Evolutionary conservation across 371 early-diverging fungal species (phyloP), one percentile per base, ranked within the genome.

Genomic region (Apophysomyces elegans): DNA sequence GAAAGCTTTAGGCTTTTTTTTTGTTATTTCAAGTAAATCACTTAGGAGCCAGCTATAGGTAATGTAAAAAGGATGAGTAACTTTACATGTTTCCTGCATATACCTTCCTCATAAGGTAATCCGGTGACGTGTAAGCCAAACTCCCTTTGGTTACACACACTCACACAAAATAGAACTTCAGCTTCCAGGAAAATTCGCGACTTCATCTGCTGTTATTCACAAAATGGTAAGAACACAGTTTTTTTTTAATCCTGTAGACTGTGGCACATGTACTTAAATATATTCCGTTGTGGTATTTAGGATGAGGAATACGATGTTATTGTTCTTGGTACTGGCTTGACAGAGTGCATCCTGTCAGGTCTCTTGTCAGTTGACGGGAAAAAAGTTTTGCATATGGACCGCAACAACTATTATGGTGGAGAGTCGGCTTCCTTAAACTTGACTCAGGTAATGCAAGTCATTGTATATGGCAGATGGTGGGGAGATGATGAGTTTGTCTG

Each of bases 341-440:
- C 99, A 77, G 99, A 99, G 84, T 99, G 99, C 84, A 95, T 99
- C 77, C 89, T 99, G 50, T 96, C 98, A n/a, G 98, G 98, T 59
- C 88, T 99, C 46, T 88, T 99, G 38, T 96, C 99, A 14, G 94
- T 97, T 46, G 97, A 99, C 71, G 96, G 97, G 69, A 98, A 99
- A 84, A 98, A 97, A 80, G 99, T 99, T 4, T 85, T 98, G 64
- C 97, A 98, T 75, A 92, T 99, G 84, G 99, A 99, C 80, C 89
- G 96, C 64, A 99, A 99, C 80, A 91, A 96, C 78, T 96, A 96
- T 76, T 99, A 99, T 76, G 99, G 99, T 70, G 98, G 93, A 65
- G 98, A 98, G 63, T 89, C 93, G 61, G 97, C 99, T 44, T 90
- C 91, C 37, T 87, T 98, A 70, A 96, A 96, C 84, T 84, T 98